These are phyloP conservation scores for Phyllachora maydis DNA, from an alignment of 2,329 filamentous ascomycete species.

Conservation along the genomic window DNA sequence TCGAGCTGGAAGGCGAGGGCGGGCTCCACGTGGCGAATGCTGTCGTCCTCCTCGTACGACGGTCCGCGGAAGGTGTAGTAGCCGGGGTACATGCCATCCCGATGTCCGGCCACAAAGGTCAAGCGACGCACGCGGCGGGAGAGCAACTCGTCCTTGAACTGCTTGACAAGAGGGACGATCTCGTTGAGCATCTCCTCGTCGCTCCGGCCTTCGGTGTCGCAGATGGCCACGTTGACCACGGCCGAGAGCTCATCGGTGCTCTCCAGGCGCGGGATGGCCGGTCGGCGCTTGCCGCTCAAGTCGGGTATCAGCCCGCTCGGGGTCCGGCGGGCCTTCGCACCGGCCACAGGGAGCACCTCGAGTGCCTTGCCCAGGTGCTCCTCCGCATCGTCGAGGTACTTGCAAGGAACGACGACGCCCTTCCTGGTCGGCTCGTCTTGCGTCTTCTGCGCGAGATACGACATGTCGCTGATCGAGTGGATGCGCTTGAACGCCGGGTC, in stretches of 20 bases:
- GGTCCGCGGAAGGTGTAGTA: slow-evolving; percentile 98
- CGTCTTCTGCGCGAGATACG: slow-evolving; percentile 56
- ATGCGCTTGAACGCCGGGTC: slow-evolving; percentile 57
- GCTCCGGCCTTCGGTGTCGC: slow-evolving; percentile 65
- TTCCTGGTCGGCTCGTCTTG: slow-evolving; percentile 65
- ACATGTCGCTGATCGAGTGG: slow-evolving; percentile 92
- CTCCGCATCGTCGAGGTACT: slow-evolving; percentile 85
- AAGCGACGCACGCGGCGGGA: slow-evolving; percentile 68
- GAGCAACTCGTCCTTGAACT: slow-evolving; percentile 68
- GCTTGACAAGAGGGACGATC: slow-evolving; percentile 54
- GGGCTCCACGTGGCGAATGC: slow-evolving; percentile 92
- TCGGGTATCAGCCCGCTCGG: slow-evolving; percentile 45
- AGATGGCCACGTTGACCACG: slow-evolving; percentile 81
- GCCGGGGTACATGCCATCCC: slow-evolving; percentile 81
- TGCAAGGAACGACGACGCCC: slow-evolving; percentile 85
- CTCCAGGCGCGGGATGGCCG: slow-evolving; percentile 32
- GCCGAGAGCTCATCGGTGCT: slow-evolving; percentile 63
- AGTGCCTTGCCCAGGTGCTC: slow-evolving; percentile 70
- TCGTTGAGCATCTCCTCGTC: slow-evolving; percentile 64
- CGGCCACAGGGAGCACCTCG: slow-evolving; percentile 52
- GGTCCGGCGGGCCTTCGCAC: slow-evolving; percentile 34
- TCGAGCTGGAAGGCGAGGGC: slow-evolving; percentile 97
- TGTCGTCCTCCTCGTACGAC: slow-evolving; percentile 72
- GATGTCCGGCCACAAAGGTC: slow-evolving; percentile 91
- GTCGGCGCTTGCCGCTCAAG: slow-evolving; percentile 51